These are phyloP conservation scores for Endoconidiophora polonica DNA, from an alignment of 2,329 filamentous ascomycete species.

Conservation along the genomic window DNA sequence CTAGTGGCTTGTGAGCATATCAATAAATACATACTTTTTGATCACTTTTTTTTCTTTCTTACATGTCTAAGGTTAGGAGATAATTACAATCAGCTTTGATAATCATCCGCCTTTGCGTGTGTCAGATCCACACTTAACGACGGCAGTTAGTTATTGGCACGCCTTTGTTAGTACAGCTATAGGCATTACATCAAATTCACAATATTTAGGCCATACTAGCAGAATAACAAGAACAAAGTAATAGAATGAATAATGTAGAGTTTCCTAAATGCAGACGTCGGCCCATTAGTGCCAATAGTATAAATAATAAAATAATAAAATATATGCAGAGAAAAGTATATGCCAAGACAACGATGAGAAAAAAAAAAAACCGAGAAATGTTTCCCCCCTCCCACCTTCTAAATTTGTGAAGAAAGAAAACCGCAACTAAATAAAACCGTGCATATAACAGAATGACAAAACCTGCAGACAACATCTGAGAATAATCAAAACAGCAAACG, in stretches of 20 bases:
- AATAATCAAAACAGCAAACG: background rate
- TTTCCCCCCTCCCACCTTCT: background rate
- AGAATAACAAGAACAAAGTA: background rate
- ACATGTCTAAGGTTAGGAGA: too few relatives aligned
- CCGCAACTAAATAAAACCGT: background rate
- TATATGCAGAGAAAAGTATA: constrained; percentile 1
- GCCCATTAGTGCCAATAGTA: background rate
- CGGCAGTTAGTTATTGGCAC: too few relatives aligned
- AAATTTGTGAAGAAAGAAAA: background rate
- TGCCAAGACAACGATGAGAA: constrained; percentile 1
- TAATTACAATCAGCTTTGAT: too few relatives aligned
- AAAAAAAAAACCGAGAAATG: background rate
- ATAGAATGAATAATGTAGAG: background rate
- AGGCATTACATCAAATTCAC: too few relatives aligned
- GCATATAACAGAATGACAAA: background rate
- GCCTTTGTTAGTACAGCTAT: too few relatives aligned
- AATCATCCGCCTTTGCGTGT: too few relatives aligned
- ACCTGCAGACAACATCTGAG: background rate
- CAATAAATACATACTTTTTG: too few relatives aligned
- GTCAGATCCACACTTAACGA: too few relatives aligned
- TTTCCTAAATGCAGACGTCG: background rate
- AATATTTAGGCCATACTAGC: background rate
- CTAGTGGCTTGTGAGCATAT: too few relatives aligned
- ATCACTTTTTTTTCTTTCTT: too few relatives aligned
- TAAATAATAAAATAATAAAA: constrained; percentile 2